phyloP scores from a whole-genome alignment of 345 rosid genomes.

The Microthlaspi erraticum region DNA sequence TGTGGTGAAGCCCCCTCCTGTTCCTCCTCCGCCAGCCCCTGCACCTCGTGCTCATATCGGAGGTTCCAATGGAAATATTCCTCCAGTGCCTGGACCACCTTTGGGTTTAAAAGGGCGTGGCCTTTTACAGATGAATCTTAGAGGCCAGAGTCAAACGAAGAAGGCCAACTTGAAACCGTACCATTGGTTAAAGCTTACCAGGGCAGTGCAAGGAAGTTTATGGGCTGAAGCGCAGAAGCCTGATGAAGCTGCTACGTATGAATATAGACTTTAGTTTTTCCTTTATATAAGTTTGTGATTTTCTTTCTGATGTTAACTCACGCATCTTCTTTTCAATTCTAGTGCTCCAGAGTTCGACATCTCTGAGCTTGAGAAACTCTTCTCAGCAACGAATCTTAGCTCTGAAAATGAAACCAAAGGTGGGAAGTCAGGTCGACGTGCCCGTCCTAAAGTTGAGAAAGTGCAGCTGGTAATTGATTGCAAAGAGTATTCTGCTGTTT shows the following conservation, averaged over 20 bases:
- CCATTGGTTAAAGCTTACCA: conserved; percentile 88
- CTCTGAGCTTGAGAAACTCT: conserved; percentile 80
- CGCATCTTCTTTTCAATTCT: conserved; percentile 36
- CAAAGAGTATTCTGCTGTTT: conserved; percentile 34
- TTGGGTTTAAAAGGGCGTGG: conserved; percentile 60
- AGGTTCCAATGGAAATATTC: conserved; percentile 53
- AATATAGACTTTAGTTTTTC: conserved; percentile 21
- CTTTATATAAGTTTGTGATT: conserved; percentile 25
- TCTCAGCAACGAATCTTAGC: conserved; percentile 64
- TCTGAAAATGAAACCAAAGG: conserved; percentile 50
- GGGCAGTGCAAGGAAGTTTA: conserved; percentile 85
- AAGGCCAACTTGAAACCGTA: conserved; percentile 79
- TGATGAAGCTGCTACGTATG: conserved; percentile 74
- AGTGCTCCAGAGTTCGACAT: conserved; percentile 87
- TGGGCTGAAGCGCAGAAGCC: conserved; percentile 87
- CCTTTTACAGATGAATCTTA: conserved; percentile 50
- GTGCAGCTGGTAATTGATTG: conserved; percentile 79
- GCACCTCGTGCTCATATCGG: conserved; percentile 47
- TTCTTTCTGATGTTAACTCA: conserved; percentile 16
- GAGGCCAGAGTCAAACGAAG: conserved; percentile 58
- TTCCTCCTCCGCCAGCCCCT: conserved; percentile 72
- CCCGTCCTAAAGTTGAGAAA: conserved; percentile 67
- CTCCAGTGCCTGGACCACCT: conserved; percentile 78
- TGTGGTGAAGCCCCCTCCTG: conserved; percentile 48
- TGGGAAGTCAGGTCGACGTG: conserved; percentile 57